Base-by-base conservation (phyloP, 805 yeast genomes). In the Ogataea methylovora region DNA sequence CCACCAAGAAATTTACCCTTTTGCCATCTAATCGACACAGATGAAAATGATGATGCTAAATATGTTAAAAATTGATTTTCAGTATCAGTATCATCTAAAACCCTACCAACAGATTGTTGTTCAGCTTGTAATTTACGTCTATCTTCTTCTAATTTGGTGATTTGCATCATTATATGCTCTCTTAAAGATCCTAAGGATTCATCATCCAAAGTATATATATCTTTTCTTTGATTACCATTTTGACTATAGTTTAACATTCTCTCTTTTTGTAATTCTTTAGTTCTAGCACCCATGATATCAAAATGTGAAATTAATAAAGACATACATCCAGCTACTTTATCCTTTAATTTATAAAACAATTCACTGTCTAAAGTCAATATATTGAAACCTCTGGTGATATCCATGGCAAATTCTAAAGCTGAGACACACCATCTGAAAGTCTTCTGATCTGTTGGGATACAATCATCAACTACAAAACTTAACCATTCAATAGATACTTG, bases 221-320 rank as follows among this genome's bases (percentile, higher is more conserved):
- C 79, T 34, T 75, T 77, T 5, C 30, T 36, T 26, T 26, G 24
- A n/a, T n/a, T n/a, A n/a, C n/a, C n/a, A 24, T 32, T 24, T 14
- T 19, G 29, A 47, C 73, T 57, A 68, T 75, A 69, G 54, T 69
- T 72, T 49, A 69, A 61, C 58, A 73, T 64, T 46, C 72, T 66
- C 45, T 69, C 65, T 54, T 68, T 68, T 48, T 71, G 79, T 9
- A 75, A 68, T 49, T 81, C 85, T 46, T 76, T 80, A 2, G 95
- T 83, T 49, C 97, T 71, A 0, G 97, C 97, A 32, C 97, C 97
- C 96, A 90, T 92, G 34, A 92, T 87, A 60, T 92, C 98, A 51
- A 92, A 92, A 60, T 92, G 97, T 0, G 96, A 85, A 42, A 92
- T 90, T 39, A 92, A 65, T 33, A 92, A 64, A 2, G 97, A 79